Percentiles rank a stretch among this genome's conserved stretches.
Conservation (phyloP, 768 basidiomycete species). For the Lentinula detonsa region DNA sequence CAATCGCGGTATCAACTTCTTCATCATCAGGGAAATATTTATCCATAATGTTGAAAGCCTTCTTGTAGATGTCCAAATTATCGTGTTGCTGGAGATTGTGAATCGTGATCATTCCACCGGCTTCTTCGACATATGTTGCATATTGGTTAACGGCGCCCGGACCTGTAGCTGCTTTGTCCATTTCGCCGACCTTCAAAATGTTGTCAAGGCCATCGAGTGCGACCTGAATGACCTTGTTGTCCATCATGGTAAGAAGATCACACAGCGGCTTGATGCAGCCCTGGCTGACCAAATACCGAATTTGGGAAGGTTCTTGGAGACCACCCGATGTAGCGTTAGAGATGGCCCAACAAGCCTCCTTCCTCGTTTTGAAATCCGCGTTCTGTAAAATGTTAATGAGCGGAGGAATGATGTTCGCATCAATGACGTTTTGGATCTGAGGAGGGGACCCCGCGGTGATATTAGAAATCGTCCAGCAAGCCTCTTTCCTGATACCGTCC, state of each 20-base stretch:
- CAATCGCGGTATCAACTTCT: slow-evolving; percentile 80
- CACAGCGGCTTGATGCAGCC: slow-evolving; percentile 99
- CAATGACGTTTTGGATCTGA: slow-evolving; percentile 96
- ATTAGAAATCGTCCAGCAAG: slow-evolving; percentile 99
- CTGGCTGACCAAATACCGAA: slow-evolving; percentile 95
- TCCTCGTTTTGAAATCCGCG: slow-evolving; percentile 98
- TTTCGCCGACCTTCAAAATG: slow-evolving; percentile 95
- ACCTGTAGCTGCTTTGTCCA: slow-evolving; percentile 79
- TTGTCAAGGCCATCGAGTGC: slow-evolving; percentile 98
- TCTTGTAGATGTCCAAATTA: slow-evolving; percentile 99
- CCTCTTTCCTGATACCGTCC: slow-evolving; percentile 98
- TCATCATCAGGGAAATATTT: slow-evolving; percentile 99
- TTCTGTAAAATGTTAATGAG: slow-evolving; percentile 97
- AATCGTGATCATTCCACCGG: slow-evolving; percentile 97
- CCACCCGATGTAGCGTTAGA: slow-evolving; percentile 99
- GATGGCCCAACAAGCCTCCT: slow-evolving; percentile 99
- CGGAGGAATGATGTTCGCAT: slow-evolving; percentile 96
- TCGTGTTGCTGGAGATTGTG: slow-evolving; percentile 99
- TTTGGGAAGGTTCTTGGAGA: slow-evolving; percentile 92
- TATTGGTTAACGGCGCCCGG: slow-evolving; percentile 88
- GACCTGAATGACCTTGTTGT: slow-evolving; percentile 99
- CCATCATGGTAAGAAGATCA: slow-evolving; percentile 95
- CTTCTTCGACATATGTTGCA: slow-evolving; percentile 93
- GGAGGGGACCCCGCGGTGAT: slow-evolving; percentile 95
- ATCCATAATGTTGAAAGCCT: slow-evolving; percentile 97